These are phyloP conservation scores for Eremothecium cymbalariae DNA, from an alignment of 1,139 yeast species.

Conservation along the genomic window DNA sequence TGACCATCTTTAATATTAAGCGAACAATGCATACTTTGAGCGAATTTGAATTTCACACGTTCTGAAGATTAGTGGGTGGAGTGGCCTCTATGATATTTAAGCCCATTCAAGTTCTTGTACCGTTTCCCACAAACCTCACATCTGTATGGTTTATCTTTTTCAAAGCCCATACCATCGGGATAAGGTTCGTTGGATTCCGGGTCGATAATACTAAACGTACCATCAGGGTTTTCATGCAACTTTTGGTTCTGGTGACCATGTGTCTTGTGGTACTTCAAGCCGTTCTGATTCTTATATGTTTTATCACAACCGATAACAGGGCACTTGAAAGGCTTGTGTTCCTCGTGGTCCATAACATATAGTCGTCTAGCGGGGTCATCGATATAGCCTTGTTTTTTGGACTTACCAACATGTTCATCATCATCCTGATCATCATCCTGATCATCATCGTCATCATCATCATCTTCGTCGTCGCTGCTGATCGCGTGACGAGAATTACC, in stretches of 20 bases:
- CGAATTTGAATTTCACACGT: too few species aligned
- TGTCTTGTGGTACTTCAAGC: conserved; percentile 86
- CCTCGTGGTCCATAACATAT: conserved; percentile 86
- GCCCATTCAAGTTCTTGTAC: conserved; percentile 90
- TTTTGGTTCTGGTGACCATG: conserved; percentile 98
- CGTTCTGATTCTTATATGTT: conserved; percentile 95
- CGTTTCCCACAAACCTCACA: conserved; percentile 98
- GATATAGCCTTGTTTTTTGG: conserved; percentile 47
- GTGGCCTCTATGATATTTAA: conserved; percentile 95
- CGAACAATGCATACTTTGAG: too few species aligned
- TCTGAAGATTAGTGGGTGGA: conserved; percentile 64
- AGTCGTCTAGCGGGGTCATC: conserved; percentile 93
- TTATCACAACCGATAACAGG: conserved; percentile 98
- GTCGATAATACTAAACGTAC: conserved; percentile 84
- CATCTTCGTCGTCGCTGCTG: conserved; percentile 32
- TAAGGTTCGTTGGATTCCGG: conserved; percentile 89
- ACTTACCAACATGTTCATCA: conserved; percentile 17
- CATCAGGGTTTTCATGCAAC: conserved; percentile 83
- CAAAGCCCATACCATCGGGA: conserved; percentile 88
- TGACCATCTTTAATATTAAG: too few species aligned
- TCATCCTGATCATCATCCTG: conserved; percentile 30
- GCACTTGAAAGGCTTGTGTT: conserved; percentile 91
- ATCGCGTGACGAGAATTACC: conserved; percentile 9
- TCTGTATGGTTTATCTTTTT: conserved; percentile 94
- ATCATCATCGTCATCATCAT: conserved; percentile 31